Evolutionary conservation across 2,329 filamentous ascomycete genomes (phyloP), one percentile per base, ranked within the genome.

Genomic region (Alternaria hordeiaustralica): DNA sequence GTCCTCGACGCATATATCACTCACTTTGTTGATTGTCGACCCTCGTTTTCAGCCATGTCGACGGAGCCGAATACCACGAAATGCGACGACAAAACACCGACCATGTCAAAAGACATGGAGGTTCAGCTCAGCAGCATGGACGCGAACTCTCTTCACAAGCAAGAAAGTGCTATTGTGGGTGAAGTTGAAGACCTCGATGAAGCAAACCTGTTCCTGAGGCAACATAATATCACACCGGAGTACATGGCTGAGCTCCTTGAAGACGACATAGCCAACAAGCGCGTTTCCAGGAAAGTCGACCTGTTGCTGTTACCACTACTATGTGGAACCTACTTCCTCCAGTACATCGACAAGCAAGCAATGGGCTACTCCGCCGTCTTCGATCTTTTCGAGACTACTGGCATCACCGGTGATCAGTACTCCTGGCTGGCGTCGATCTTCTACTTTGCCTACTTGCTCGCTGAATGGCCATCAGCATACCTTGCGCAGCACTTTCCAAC

Each of bases 301-400:
- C 77, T 82, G 61, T 71, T 82, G 0, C 68, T 88, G 9, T 79
- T 88, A 64, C 87, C 86, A 0, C 77, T 88, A 6, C 81, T 88
- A 3, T 82, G 81, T 41, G 81, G 82, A 1, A 86, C 84, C 0
- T 86, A 83, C 51, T 74, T 84, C 3, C 77, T 88, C 6, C 86
- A 88, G 65, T 87, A 85, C 63, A 84, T 87, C 68, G 86, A 87
- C 74, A 88, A 88, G 75, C 82, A 85, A 64, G 84, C 85, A 0
- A 76, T 87, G 6, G 82, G 82, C 0, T 88, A 87, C 70, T 82
- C 84, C 0, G 85, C 86, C 2, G 84, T 88, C 0, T 88, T 87
- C 63, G 87, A 88, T 51, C 77, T 88, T 0, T 84, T 87, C 63
- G 74, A 77, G 12, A 81, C 82, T 21, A 86, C 85, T 0, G 76